These are phyloP conservation scores for Penicillium hordei DNA, from an alignment of 2,329 filamentous ascomycete genomes.

Conservation along the genomic window DNA sequence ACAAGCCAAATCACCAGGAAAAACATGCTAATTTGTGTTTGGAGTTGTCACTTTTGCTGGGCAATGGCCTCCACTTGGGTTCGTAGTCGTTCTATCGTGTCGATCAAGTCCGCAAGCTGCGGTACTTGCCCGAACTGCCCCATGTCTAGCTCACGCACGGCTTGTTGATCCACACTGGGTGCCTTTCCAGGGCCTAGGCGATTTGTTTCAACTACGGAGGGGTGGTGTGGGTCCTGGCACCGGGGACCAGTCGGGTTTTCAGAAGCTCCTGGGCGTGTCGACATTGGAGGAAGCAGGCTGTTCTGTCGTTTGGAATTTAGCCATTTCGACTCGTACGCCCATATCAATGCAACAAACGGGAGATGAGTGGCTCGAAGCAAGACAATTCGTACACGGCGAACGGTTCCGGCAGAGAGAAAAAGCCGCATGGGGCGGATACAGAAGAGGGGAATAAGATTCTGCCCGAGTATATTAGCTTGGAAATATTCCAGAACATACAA, in stretches of 20 bases:
- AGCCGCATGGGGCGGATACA: conserved; percentile 58
- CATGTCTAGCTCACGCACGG: conserved; percentile 25
- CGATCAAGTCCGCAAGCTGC: conserved; percentile 35
- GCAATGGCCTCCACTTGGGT: conserved; percentile 36
- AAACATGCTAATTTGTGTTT: not conserved
- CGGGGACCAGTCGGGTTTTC: conserved; percentile 23
- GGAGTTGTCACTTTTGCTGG: conserved; percentile 17
- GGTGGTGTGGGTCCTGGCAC: conserved; percentile 27
- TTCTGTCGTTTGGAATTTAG: conserved; percentile 15
- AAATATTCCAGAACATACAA: conserved; percentile 13
- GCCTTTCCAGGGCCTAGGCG: conserved; percentile 21
- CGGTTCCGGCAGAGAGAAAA: conserved; percentile 54
- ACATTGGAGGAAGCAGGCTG: conserved; percentile 25
- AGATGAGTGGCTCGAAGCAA: conserved; percentile 60
- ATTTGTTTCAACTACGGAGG: conserved; percentile 25
- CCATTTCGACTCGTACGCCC: conserved; percentile 52
- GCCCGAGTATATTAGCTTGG: conserved; percentile 15
- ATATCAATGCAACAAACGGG: conserved; percentile 58
- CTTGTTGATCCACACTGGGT: conserved; percentile 25
- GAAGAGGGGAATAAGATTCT: conserved; percentile 61
- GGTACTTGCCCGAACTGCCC: conserved; percentile 23
- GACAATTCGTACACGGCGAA: conserved; percentile 58
- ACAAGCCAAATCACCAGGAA: not conserved
- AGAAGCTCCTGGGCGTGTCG: conserved; percentile 21
- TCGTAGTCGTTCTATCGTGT: conserved; percentile 38